Percentiles rank a stretch among this genome's conserved stretches.
Conservation (phyloP, 768 basidiomycete species). For the Kwoniella shandongensis region DNA sequence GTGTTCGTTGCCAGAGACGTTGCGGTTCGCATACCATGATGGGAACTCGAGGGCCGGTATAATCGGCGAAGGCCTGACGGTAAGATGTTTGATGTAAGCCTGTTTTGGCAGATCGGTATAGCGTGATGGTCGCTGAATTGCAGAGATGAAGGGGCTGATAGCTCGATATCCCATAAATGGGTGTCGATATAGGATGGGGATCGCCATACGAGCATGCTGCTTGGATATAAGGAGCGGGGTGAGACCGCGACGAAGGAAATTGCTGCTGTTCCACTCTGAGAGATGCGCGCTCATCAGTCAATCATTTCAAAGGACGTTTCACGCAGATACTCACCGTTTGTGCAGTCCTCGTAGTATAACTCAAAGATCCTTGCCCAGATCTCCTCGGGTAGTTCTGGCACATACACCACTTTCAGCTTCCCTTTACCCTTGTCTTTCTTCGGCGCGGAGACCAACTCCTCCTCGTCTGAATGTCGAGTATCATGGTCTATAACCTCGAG, state of each 20-base stretch:
- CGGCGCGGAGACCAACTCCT: background rate
- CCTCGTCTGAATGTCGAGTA: background rate
- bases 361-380: slow-evolving; percentile 40
- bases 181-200: slow-evolving; percentile 22
- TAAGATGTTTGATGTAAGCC: slow-evolving; percentile 18
- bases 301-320: too few species aligned
- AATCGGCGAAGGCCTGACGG: slow-evolving; percentile 21
- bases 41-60: slow-evolving; percentile 4
- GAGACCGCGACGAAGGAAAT: background rate
- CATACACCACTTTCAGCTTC: slow-evolving; percentile 30
- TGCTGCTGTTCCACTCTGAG: slow-evolving; percentile 19
- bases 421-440: slow-evolving; percentile 33
- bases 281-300: too few species aligned
- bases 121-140: background rate
- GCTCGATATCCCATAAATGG: slow-evolving; percentile 15
- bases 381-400: slow-evolving; percentile 37
- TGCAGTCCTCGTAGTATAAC: slow-evolving; percentile 29
- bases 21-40: slow-evolving; percentile 3
- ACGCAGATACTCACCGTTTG: slow-evolving; percentile 19
- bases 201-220: slow-evolving; percentile 10
- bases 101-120: slow-evolving; percentile 16
- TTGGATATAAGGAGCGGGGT: slow-evolving; percentile 21
- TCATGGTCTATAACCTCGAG: too few species aligned
- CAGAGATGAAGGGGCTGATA: slow-evolving; percentile 3
- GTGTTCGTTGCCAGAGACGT: background rate